Evolutionary conservation across 129 eudicot species (phyloP).

Genomic region (Ambrosia trifida): DNA sequence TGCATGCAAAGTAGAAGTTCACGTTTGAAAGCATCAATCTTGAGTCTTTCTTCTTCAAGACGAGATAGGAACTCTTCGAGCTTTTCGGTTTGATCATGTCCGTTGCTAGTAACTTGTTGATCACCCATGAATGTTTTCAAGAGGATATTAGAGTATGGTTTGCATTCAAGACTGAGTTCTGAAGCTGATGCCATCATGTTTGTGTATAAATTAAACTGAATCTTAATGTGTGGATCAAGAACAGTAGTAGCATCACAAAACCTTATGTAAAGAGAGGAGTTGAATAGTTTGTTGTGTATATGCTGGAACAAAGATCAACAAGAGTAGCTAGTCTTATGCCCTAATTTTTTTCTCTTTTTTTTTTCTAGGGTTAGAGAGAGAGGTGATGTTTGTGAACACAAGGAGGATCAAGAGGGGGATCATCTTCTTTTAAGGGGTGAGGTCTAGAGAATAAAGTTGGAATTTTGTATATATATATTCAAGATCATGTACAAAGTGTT

Average conservation of each 20-base stretch:
- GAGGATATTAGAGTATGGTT: constrained; percentile 66
- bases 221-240: constrained; percentile 33
- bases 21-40: constrained; percentile 97
- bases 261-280: constrained; percentile 21
- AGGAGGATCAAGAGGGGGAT: constrained; percentile 72
- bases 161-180: constrained; percentile 77
- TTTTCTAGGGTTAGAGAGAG: constrained; percentile 50
- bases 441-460: constrained; percentile 73
- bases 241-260: constrained; percentile 16
- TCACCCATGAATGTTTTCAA: constrained; percentile 64
- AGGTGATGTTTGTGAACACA: constrained; percentile 63
- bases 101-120: constrained; percentile 20
- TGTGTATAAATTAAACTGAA: not conserved
- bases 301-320: constrained; percentile 41
- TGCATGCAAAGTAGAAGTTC: constrained; percentile 99
- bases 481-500: too few relatives aligned
- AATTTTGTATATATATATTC: constrained; percentile 44
- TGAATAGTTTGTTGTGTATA: constrained; percentile 32
- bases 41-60: constrained; percentile 93
- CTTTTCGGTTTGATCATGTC: constrained; percentile 52
- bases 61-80: constrained; percentile 77
- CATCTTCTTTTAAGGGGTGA: constrained; percentile 66
- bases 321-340: constrained; percentile 19
- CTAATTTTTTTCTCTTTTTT: constrained; percentile 19
- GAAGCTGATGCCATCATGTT: constrained; percentile 69